phyloP scores from a whole-genome alignment of 2,329 filamentous ascomycete species.

The Microdochium trichocladiopsis region DNA sequence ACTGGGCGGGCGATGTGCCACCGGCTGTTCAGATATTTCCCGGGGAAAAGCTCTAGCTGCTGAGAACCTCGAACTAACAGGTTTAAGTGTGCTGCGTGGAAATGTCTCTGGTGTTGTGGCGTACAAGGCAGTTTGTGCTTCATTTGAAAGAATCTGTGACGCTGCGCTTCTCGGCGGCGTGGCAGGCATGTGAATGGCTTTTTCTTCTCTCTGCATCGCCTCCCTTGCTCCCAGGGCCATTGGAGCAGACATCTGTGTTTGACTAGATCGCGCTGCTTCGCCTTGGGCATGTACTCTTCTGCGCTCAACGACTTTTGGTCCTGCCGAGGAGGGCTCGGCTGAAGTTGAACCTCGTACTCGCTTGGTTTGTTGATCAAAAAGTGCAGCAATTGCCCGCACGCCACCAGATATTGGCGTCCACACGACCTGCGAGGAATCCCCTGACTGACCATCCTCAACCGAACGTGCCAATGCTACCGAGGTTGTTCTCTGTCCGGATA shows the following conservation, averaged over 20 bases:
- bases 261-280: too few relatives aligned
- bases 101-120: slow-evolving; percentile 5
- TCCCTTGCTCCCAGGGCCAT: too few relatives aligned
- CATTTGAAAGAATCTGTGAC: slow-evolving; percentile 5
- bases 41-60: slow-evolving; percentile 10
- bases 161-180: too few relatives aligned
- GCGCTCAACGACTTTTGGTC: too few relatives aligned
- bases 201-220: too few relatives aligned
- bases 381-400: slow-evolving; percentile 44
- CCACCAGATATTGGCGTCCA: slow-evolving; percentile 19
- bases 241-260: too few relatives aligned
- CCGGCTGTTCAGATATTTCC: slow-evolving; percentile 2
- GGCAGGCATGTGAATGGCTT: too few relatives aligned
- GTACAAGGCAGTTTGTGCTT: neutral
- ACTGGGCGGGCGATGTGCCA: slow-evolving; percentile 15
- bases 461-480: slow-evolving; percentile 4
- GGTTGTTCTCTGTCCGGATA: slow-evolving; percentile 3
- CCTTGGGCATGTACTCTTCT: too few relatives aligned
- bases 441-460: slow-evolving; percentile 1
- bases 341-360: slow-evolving; percentile 10
- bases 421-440: slow-evolving; percentile 10
- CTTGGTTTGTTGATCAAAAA: slow-evolving; percentile 34
- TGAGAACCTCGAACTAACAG: slow-evolving; percentile 7
- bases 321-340: neutral
- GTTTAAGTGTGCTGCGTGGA: slow-evolving; percentile 7